These are phyloP conservation scores for Colletotrichum sp. DNA, from an alignment of 2,329 filamentous ascomycete genomes.

Conservation along the genomic window DNA sequence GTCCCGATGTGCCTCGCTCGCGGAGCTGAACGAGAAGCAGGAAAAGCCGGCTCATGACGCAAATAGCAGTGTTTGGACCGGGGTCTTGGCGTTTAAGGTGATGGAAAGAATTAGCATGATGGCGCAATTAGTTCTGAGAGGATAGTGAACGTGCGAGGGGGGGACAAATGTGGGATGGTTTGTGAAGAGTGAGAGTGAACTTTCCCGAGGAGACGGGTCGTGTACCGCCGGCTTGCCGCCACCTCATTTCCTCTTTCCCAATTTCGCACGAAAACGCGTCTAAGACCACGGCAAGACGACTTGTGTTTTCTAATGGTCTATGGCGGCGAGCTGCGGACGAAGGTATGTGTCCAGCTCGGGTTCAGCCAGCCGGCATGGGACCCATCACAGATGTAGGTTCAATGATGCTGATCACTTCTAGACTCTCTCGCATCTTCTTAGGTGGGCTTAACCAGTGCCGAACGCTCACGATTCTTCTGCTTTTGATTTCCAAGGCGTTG, in stretches of 20 bases:
- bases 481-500: background rate
- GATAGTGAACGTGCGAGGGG: background rate
- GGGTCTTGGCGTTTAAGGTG: background rate
- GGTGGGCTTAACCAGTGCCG: accelerated
- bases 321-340: no score
- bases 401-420: background rate
- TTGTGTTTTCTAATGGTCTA: accelerated
- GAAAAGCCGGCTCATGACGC: background rate
- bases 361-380: background rate
- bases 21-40: background rate
- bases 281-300: no score
- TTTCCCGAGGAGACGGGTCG: background rate
- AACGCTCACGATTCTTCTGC: background rate
- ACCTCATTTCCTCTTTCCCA: background rate
- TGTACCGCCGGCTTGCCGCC: background rate
- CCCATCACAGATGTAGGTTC: background rate
- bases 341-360: no score
- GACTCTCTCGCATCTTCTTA: background rate
- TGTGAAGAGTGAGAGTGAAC: background rate
- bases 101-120: background rate
- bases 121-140: background rate
- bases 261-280: background rate
- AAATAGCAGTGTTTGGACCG: background rate
- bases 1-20: background rate
- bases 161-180: background rate